Percentiles rank a stretch among this genome's conserved stretches.
These are phyloP conservation scores for Coemansia sp. DNA, from an alignment of 371 early-diverging fungal genomes.

Conservation along the genomic window DNA sequence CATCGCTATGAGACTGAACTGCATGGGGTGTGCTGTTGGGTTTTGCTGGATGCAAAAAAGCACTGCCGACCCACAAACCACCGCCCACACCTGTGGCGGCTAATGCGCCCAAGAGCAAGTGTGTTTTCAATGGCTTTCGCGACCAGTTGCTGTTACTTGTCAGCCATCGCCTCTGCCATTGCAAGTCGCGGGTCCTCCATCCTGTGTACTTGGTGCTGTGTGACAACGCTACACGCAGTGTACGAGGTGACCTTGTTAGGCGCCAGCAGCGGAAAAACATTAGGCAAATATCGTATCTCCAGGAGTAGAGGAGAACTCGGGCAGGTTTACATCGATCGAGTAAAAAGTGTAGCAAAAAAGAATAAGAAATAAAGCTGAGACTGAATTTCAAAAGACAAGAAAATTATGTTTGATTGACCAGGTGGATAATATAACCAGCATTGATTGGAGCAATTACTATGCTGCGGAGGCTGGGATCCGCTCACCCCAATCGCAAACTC, in stretches of 20 bases:
- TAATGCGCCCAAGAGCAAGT: neutral
- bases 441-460: slow-evolving; percentile 3
- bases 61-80: neutral
- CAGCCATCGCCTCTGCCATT: neutral
- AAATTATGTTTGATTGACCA: neutral
- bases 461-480: neutral
- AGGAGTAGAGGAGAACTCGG: neutral
- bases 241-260: neutral
- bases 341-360: neutral
- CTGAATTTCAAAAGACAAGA: slow-evolving; percentile 1
- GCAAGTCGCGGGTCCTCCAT: slow-evolving; percentile 1
- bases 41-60: neutral
- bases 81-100: neutral
- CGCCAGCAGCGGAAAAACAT: slow-evolving; percentile 6
- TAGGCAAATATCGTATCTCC: neutral
- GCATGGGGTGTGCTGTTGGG: neutral
- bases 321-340: slow-evolving; percentile 2
- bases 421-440: neutral
- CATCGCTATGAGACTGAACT: neutral
- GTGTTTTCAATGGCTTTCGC: neutral
- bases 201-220: neutral
- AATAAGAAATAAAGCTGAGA: neutral
- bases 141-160: neutral
- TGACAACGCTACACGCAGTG: neutral
- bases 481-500: neutral